Evolutionary conservation across 2,329 filamentous ascomycete genomes (phyloP).

Genomic region (Fusarium veterinarium): DNA sequence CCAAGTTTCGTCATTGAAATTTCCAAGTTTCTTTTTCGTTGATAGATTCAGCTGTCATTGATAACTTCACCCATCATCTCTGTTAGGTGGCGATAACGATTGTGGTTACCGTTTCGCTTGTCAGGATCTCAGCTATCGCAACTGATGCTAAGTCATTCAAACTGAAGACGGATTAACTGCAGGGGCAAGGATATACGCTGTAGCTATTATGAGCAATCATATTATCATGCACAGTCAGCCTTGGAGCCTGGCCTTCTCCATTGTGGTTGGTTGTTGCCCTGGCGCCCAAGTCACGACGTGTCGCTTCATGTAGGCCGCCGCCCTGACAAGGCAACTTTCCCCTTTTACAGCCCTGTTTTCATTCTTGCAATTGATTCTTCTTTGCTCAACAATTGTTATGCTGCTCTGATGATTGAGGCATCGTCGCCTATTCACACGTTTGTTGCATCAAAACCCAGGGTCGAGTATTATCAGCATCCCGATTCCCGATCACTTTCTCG

Average conservation of each 20-base stretch:
- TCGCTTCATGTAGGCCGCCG: not conserved
- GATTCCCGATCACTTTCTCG: not conserved
- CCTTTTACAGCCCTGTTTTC: not conserved
- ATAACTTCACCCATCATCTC: accelerated
- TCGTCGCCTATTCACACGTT: not conserved
- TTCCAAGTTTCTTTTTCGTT: accelerated
- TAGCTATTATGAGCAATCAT: not conserved
- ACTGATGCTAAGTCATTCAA: too few relatives aligned
- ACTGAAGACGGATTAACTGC: too few relatives aligned
- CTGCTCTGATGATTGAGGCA: not conserved
- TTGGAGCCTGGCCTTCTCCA: not conserved
- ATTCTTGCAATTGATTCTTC: accelerated
- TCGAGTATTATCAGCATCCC: not conserved
- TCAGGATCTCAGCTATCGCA: accelerated
- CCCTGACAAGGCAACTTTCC: not conserved
- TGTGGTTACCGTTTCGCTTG: accelerated
- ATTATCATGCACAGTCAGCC: not conserved
- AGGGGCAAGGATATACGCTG: not conserved
- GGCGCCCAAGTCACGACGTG: not conserved
- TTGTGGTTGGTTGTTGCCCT: not conserved
- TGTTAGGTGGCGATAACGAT: not conserved
- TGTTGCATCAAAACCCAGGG: too few relatives aligned
- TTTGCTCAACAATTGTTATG: accelerated
- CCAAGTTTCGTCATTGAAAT: not conserved
- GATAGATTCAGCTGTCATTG: accelerated